Conservation (phyloP, 2,329 filamentous ascomycete genomes). For the Calonectria crousiana region DNA sequence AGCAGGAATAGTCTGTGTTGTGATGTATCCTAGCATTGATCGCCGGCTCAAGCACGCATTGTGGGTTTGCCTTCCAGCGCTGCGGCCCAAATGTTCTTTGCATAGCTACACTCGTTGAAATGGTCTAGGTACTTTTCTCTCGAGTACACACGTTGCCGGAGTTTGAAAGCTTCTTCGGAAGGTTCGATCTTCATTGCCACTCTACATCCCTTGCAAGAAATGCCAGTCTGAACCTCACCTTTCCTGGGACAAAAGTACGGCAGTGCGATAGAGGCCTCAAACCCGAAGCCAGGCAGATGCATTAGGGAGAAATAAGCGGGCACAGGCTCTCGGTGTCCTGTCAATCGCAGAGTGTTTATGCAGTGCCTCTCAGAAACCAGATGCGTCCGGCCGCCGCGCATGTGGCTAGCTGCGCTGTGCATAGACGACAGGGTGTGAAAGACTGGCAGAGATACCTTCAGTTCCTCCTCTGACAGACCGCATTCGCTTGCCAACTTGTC, state of each 20-base stretch:
- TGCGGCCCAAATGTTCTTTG: slow-evolving; percentile 15
- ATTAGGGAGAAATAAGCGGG: slow-evolving; percentile 19
- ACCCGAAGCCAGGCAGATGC: slow-evolving; percentile 23
- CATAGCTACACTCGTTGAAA: slow-evolving; percentile 16
- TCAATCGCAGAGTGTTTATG: slow-evolving; percentile 12
- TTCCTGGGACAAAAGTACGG: slow-evolving; percentile 17
- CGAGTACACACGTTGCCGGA: slow-evolving; percentile 18
- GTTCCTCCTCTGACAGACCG: slow-evolving; percentile 4
- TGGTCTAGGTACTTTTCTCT: slow-evolving; percentile 21
- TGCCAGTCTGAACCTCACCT: slow-evolving; percentile 19
- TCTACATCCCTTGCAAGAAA: slow-evolving; percentile 24
- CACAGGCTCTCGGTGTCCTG: slow-evolving; percentile 15
- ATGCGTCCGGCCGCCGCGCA: slow-evolving; percentile 7
- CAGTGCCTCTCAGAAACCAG: slow-evolving; percentile 20
- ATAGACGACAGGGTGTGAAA: slow-evolving; percentile 15
- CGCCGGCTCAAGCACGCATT: slow-evolving; percentile 13
- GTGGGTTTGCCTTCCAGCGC: background rate
- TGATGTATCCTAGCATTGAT: background rate
- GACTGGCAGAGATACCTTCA: slow-evolving; percentile 11
- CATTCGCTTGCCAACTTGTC: slow-evolving; percentile 14
- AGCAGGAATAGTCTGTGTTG: background rate
- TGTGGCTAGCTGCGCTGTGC: background rate
- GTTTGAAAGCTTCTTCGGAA: slow-evolving; percentile 17
- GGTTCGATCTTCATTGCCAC: slow-evolving; percentile 18
- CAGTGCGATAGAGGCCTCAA: slow-evolving; percentile 9